Evolutionary conservation across 2,329 filamentous ascomycete genomes (phyloP).

Genomic region (Colletotrichum lentis): DNA sequence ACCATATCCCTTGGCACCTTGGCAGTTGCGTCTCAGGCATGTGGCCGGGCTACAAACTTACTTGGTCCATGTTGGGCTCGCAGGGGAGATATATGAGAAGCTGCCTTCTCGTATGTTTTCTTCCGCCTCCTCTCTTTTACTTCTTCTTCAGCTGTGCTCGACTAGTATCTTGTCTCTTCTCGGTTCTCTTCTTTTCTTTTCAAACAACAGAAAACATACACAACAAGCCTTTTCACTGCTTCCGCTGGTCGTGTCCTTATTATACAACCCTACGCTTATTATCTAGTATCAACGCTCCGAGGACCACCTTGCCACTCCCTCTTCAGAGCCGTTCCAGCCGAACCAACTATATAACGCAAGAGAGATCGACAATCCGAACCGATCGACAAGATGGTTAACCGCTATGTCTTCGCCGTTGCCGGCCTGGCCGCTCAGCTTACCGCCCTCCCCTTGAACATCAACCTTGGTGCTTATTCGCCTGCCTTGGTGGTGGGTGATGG

Average conservation of each 20-base stretch:
- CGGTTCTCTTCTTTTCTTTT: conserved; percentile 20
- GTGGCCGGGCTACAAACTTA: conserved; percentile 24
- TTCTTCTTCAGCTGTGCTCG: conserved; percentile 35
- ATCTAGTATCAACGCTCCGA: conserved; percentile 21
- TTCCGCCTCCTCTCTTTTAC: not conserved
- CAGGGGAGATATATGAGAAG: conserved; percentile 37
- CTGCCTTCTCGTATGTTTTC: conserved; percentile 18
- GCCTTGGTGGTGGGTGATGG: conserved; percentile 51
- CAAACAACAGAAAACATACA: not conserved
- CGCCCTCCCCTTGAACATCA: conserved; percentile 48
- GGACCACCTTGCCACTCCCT: conserved; percentile 1
- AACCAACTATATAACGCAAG: conserved; percentile 23
- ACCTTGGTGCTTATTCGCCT: conserved; percentile 48
- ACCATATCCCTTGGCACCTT: conserved; percentile 35
- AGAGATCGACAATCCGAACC: conserved; percentile 23
- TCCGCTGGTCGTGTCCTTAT: conserved; percentile 36
- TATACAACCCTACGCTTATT: conserved; percentile 32
- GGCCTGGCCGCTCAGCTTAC: conserved; percentile 43
- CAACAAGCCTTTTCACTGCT: conserved; percentile 24
- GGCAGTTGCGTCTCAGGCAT: conserved; percentile 33
- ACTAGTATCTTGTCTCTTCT: conserved; percentile 33
- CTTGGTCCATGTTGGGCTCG: conserved; percentile 29
- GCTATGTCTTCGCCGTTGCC: conserved; percentile 44
- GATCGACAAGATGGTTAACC: conserved; percentile 38
- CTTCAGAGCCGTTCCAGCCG: conserved; percentile 16